Evolutionary conservation across 345 rosid species (phyloP).

Genomic region (Corymbia maculata): DNA sequence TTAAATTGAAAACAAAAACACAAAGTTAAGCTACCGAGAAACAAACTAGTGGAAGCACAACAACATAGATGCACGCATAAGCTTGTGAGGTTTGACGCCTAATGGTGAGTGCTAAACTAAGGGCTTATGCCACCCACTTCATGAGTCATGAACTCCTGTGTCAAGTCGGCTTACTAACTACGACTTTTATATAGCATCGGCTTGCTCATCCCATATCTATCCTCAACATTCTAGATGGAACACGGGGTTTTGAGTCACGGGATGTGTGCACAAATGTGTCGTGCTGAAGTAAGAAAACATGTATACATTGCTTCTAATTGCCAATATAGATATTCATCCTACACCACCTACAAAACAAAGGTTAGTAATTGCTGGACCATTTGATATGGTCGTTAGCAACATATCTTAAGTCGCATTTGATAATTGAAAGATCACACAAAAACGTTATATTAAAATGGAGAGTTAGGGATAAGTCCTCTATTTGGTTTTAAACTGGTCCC

Average conservation of each 20-base stretch:
- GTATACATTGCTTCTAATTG: neutral
- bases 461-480: neutral
- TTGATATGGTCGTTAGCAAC: neutral
- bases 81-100: neutral
- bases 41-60: neutral
- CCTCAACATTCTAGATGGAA: neutral
- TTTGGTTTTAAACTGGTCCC: neutral
- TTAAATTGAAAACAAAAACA: neutral
- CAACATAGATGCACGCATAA: neutral
- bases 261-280: neutral
- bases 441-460: neutral
- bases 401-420: neutral
- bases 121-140: neutral
- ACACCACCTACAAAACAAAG: neutral
- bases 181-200: neutral
- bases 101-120: neutral
- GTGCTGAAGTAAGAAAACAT: neutral
- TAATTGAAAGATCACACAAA: neutral
- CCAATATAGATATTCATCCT: neutral
- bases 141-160: neutral
- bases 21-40: neutral
- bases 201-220: neutral
- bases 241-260: neutral
- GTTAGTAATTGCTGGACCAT: neutral
- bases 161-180: neutral